Base-by-base conservation (phyloP, 192 early-diverging fungal genomes). In the Umbelopsis ramanniana region DNA sequence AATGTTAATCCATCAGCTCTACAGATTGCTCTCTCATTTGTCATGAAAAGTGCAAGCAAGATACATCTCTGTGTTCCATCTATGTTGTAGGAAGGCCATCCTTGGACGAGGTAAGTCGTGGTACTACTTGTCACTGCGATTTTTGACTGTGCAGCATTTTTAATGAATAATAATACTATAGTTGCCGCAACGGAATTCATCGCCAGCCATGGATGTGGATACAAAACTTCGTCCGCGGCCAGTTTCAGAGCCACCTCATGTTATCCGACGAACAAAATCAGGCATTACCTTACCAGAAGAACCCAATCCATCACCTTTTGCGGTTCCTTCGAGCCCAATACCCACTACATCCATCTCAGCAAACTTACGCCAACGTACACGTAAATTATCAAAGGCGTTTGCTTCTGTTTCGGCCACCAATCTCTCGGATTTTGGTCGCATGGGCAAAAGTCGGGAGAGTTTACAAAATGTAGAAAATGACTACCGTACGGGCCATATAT, bases 1-100 rank as follows among this genome's bases (percentile, higher is more conserved):
- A 3, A 15, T 46, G 46, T 21, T 45, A 55, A 35, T 43, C 1
- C 10, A 46, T 47, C 33, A 17, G 7, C 0, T 35, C 3, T 11
- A 63, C n/a, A 74, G 74, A 76, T 8, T 81, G 79, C 69, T 70
- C 68, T 21, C 71, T 75, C 17, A 77, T 81, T 37, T 81, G 79
- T 63, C 79, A 81, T 68, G 73, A 71, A 22, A 54, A 74, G 46
- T 81, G 79, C 43, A 81, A 77, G 24, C 23, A 46, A 33, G 22
- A 37, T 19, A 37, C 33, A 35, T 33, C 26, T 0, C 57, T 33
- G 11, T 63, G 57, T n/a, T 63, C 57, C 3, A 63, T 63, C 4
- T 63, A 63, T 37, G 33, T 63, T 37, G 33, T 14, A 19, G 17
- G 24, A 6, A 29, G 57, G 14, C 57, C 57, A 19, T 63, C 57